phyloP scores from a whole-genome alignment of 371 early-diverging fungal species.

The Saksenaea oblongispora region DNA sequence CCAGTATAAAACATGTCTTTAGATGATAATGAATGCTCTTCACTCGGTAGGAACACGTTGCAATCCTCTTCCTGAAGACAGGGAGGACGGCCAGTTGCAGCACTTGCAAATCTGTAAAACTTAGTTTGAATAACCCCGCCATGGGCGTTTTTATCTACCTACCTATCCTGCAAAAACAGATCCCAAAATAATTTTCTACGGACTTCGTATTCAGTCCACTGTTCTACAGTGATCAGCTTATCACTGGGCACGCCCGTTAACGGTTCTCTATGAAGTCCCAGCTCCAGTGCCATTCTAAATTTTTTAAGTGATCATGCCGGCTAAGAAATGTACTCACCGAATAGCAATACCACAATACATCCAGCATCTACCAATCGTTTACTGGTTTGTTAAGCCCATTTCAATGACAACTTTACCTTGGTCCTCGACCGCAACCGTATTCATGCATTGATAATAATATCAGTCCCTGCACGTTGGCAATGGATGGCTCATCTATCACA shows the following conservation, averaged over 20 bases:
- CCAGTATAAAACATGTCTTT: neutral
- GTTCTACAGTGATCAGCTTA: neutral
- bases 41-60: neutral
- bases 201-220: neutral
- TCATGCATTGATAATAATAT: neutral
- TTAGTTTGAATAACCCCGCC: neutral
- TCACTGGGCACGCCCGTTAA: neutral
- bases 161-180: neutral
- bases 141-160: neutral
- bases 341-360: slow-evolving; percentile 1
- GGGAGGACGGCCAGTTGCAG: neutral
- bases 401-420: neutral
- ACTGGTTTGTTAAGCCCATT: no score
- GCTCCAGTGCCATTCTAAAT: neutral
- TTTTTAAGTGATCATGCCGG: neutral
- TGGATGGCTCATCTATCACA: neutral
- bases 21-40: neutral
- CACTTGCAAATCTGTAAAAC: neutral
- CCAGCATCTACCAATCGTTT: neutral
- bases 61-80: slow-evolving; percentile 2
- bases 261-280: neutral
- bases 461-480: neutral
- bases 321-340: neutral
- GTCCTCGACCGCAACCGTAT: neutral
- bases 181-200: neutral